Conservation (phyloP, 2,329 filamentous ascomycete genomes). For the Cercospora beticola region DNA sequence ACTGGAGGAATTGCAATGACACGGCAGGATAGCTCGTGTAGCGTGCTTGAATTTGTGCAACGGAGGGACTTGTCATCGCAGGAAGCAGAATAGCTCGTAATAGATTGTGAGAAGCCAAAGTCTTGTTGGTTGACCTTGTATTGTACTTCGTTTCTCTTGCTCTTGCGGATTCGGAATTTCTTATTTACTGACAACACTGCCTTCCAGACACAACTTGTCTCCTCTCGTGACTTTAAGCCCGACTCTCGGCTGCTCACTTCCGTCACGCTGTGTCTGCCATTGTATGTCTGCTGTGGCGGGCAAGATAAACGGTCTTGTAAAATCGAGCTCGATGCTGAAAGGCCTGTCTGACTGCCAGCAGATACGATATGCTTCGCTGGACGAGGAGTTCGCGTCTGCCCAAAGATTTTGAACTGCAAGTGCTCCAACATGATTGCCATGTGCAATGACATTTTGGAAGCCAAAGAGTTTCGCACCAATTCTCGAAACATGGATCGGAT, state of each 20-base stretch:
- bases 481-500: constrained; percentile 24
- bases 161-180: neutral
- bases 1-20: neutral
- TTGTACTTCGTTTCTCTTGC: neutral
- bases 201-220: constrained; percentile 9
- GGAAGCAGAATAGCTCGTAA: neutral
- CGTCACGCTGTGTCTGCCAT: neutral
- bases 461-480: constrained; percentile 22
- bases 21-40: neutral
- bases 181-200: neutral
- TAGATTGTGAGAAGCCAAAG: neutral
- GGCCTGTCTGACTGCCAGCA: constrained; percentile 7
- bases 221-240: neutral
- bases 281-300: constrained; percentile 8
- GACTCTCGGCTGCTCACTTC: neutral
- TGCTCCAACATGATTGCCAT: constrained; percentile 26
- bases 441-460: constrained; percentile 21
- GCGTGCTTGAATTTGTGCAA: neutral
- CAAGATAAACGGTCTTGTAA: constrained; percentile 16
- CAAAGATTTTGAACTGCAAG: constrained; percentile 16
- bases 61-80: neutral
- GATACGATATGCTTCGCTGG: neutral
- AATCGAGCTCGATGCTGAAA: constrained; percentile 13
- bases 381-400: neutral
- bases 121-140: neutral